A percentile compares a stretch with the other conserved stretches of the same genome.
These are phyloP conservation scores for Nicotiana benthamiana DNA, from an alignment of 257 asterid species.

Conservation along the genomic window DNA sequence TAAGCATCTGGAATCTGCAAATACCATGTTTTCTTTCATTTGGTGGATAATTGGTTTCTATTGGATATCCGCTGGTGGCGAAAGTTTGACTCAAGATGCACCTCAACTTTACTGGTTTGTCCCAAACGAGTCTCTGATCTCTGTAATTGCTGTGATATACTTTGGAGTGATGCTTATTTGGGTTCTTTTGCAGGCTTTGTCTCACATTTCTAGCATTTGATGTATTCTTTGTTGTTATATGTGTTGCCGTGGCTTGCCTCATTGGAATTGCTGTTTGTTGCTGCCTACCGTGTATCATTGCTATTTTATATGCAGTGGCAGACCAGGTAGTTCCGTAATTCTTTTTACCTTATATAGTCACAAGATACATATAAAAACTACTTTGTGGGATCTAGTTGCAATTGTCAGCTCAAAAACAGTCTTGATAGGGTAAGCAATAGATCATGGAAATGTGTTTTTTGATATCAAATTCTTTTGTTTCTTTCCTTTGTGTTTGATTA, in stretches of 20 bases:
- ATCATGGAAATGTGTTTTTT: neutral
- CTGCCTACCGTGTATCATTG: conserved; percentile 96
- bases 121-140: neutral
- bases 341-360: neutral
- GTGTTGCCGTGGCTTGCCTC: conserved; percentile 90
- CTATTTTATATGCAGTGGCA: conserved; percentile 87
- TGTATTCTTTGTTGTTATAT: conserved; percentile 92
- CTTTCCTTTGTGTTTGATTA: neutral
- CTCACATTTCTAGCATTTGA: conserved; percentile 94
- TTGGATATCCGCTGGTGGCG: conserved; percentile 90
- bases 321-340: conserved; percentile 60
- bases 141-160: neutral
- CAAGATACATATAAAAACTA: neutral
- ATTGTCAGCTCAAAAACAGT: neutral
- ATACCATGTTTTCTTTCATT: conserved; percentile 93
- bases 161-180: neutral
- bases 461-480: neutral
- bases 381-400: neutral
- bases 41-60: conserved; percentile 99
- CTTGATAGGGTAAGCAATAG: neutral
- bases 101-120: conserved; percentile 95
- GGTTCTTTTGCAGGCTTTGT: conserved; percentile 69
- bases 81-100: conserved; percentile 45
- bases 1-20: conserved; percentile 85
- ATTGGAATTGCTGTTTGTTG: conserved; percentile 98